Conservation (phyloP, 257 asterid genomes). For the Coffea canephora region DNA sequence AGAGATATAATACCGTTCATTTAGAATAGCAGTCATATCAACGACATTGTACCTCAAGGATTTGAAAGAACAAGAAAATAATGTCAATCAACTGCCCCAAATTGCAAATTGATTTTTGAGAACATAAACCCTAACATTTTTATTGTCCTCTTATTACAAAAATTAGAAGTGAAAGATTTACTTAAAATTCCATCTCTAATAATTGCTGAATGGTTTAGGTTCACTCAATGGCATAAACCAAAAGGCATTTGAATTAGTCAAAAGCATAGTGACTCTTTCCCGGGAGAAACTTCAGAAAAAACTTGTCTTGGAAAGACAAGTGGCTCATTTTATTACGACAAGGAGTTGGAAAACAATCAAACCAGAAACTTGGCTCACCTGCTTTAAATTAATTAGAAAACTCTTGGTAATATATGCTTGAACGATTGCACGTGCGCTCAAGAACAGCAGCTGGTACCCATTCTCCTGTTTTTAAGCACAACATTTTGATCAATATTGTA, state of each 20-base stretch:
- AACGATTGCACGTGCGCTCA: conserved; percentile 98
- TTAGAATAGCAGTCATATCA: background rate
- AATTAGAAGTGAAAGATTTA: too few species aligned
- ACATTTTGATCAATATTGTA: background rate
- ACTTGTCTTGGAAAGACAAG: background rate
- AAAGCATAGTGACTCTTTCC: background rate
- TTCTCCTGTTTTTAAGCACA: conserved; percentile 58
- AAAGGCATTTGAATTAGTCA: conserved; percentile 4
- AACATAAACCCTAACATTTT: background rate
- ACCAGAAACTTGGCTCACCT: conserved; percentile 46
- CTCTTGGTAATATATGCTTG: conserved; percentile 93
- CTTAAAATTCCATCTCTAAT: background rate
- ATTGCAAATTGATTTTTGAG: background rate
- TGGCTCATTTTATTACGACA: background rate
- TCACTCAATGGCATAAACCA: background rate
- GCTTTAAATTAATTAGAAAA: conserved; percentile 89
- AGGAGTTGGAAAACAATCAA: background rate
- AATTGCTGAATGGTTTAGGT: background rate
- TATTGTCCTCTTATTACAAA: background rate
- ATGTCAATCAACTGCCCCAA: background rate
- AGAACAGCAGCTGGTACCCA: conserved; percentile 93
- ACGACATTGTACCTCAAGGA: background rate
- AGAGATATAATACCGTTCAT: background rate
- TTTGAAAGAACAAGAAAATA: background rate
- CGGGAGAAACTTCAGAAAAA: background rate